These are phyloP conservation scores for Clohesyomyces aquaticus DNA, from an alignment of 495 filamentous ascomycete genomes.

Conservation along the genomic window DNA sequence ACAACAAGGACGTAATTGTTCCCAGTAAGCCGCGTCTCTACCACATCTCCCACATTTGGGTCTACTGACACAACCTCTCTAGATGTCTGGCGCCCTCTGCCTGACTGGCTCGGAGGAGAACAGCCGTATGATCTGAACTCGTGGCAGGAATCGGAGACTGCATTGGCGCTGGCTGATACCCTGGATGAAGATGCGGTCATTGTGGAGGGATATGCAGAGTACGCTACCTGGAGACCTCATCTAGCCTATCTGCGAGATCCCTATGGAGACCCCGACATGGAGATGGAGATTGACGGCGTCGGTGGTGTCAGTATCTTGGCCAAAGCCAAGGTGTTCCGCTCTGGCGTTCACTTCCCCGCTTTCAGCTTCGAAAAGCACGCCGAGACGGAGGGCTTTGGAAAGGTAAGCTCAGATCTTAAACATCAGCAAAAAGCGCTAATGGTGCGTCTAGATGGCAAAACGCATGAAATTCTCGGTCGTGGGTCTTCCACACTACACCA, in stretches of 20 bases:
- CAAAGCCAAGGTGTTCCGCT: slow-evolving; percentile 91
- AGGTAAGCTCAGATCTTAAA: slow-evolving; percentile 60
- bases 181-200: slow-evolving; percentile 99
- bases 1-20: slow-evolving; percentile 98
- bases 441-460: slow-evolving; percentile 80
- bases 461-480: slow-evolving; percentile 96
- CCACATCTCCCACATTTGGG: background rate
- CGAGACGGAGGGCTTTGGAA: slow-evolving; percentile 98
- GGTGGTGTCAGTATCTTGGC: slow-evolving; percentile 97
- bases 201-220: slow-evolving; percentile 98
- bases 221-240: slow-evolving; percentile 98
- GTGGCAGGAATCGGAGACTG: slow-evolving; percentile 99
- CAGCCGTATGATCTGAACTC: slow-evolving; percentile 99
- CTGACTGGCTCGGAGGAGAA: slow-evolving; percentile 98
- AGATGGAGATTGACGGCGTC: slow-evolving; percentile 99
- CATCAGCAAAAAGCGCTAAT: slow-evolving; percentile 5
- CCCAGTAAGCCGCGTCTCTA: slow-evolving; percentile 73
- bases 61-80: slow-evolving; percentile 17
- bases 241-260: slow-evolving; percentile 96
- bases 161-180: slow-evolving; percentile 88
- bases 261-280: slow-evolving; percentile 97
- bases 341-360: slow-evolving; percentile 95
- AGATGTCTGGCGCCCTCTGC: slow-evolving; percentile 99
- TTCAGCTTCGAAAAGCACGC: slow-evolving; percentile 99
- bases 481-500: slow-evolving; percentile 95